Evolutionary conservation across 257 asterid genomes (phyloP).

Genomic region (Nicotiana tomentosiformis): DNA sequence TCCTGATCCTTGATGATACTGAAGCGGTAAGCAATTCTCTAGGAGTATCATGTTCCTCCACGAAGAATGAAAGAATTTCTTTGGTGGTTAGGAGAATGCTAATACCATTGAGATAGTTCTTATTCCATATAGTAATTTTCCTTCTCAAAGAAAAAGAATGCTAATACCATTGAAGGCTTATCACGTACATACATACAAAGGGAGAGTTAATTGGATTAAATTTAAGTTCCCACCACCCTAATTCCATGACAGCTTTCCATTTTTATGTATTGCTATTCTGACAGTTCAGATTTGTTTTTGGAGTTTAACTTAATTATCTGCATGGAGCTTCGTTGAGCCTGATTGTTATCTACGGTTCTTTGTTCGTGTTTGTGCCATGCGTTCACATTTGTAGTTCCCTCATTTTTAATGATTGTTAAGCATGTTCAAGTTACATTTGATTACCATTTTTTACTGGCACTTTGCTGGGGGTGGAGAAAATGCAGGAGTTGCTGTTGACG

Average conservation of each 20-base stretch:
- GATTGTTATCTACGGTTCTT: background rate
- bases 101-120: background rate
- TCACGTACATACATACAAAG: background rate
- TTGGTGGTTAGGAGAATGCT: background rate
- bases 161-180: background rate
- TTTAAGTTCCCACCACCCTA: background rate
- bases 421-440: background rate
- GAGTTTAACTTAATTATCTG: background rate
- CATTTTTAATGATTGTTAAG: background rate
- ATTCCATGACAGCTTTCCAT: background rate
- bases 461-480: background rate
- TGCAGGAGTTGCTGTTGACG: background rate
- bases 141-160: background rate
- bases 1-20: slow-evolving; percentile 90
- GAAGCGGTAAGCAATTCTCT: slow-evolving; percentile 50
- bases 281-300: background rate
- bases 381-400: background rate
- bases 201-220: background rate
- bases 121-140: no score
- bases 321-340: background rate
- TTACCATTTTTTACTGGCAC: background rate
- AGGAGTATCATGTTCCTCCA: background rate
- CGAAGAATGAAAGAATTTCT: background rate
- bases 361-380: background rate
- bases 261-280: background rate